phyloP scores from a whole-genome alignment of 2,329 filamentous ascomycete genomes.

The Trichoderma sp. region DNA sequence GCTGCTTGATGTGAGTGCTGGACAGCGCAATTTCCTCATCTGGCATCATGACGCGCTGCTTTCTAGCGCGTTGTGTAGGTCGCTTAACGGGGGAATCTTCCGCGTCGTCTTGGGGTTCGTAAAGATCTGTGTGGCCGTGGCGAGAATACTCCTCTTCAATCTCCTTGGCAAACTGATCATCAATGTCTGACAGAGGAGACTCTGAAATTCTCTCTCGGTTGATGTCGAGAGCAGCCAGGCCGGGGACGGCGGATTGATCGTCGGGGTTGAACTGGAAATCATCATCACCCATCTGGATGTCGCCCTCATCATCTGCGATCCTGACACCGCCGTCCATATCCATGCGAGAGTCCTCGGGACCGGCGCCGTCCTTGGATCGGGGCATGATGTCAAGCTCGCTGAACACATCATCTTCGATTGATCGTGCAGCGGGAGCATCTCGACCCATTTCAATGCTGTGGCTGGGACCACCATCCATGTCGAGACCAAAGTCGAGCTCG shows the following conservation, averaged over 20 bases:
- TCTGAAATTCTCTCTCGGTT: constrained; percentile 63
- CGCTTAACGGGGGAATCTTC: constrained; percentile 60
- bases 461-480: constrained; percentile 64
- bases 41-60: constrained; percentile 77
- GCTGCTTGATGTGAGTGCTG: constrained; percentile 74
- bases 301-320: constrained; percentile 63
- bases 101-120: constrained; percentile 58
- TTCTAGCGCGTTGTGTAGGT: constrained; percentile 68
- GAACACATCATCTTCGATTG: constrained; percentile 68
- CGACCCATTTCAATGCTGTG: constrained; percentile 75
- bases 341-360: constrained; percentile 55
- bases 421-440: constrained; percentile 69
- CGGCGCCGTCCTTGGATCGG: constrained; percentile 54
- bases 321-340: constrained; percentile 54
- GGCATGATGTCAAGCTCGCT: constrained; percentile 60
- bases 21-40: constrained; percentile 78
- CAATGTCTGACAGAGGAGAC: constrained; percentile 67
- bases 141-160: constrained; percentile 57
- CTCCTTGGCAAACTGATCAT: constrained; percentile 59
- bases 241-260: constrained; percentile 57
- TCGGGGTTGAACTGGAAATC: constrained; percentile 64
- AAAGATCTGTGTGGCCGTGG: constrained; percentile 55
- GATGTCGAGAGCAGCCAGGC: constrained; percentile 46
- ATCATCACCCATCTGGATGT: constrained; percentile 58
- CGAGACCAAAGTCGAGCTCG: constrained; percentile 72